Base-by-base conservation (phyloP, 768 basidiomycete genomes). In the Mycena rosella region DNA sequence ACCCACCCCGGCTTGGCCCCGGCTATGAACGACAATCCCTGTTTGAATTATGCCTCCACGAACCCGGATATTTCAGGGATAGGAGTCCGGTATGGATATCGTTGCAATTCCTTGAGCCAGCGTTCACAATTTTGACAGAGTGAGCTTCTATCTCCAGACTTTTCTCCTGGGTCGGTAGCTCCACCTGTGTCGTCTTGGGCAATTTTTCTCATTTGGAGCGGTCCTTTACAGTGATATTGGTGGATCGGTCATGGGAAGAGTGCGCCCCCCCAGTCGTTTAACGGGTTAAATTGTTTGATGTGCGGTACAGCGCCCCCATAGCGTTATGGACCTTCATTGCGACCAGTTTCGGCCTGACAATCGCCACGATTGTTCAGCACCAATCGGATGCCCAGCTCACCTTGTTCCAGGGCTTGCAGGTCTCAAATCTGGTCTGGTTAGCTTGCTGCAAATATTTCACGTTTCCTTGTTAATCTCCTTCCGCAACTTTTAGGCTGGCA, bases 301-400 rank as follows among this genome's bases (percentile, higher is more conserved):
- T 24, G 17, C 13, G 42, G 29, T 44, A 2, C 61, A 71, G 69
- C 63, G 82, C 82, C 22, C 79, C 81, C 5, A 75, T 74, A 58
- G 77, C 82, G 0, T 60, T 85, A 10, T 85, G 83, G 81, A 82
- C 83, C n/a, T 82, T 83, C 49, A 81, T 80, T 38, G 76, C 78
- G 20, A 83, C 81, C 10, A 81, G 78, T 61, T 79, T 80, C 63
- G 82, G 83, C 17, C 74, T 83, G 1, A 79, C 78, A 9, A 72
- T 83, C 22, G 78, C 83, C 44, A 81, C 83, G 6, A 70, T 82
- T 22, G 77, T 80, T 14, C 79, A 79, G 57, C 65, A 74, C 36
- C 47, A 38, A 18, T 71, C 75, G 20, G 57, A 60, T 27, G n/a
- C 51, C 5, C 61, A 77, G n/a, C 73, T 84, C 22, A 79, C 82